These are phyloP conservation scores for Euphorbia celastroides DNA, from an alignment of 441 rosid species.

Conservation along the genomic window DNA sequence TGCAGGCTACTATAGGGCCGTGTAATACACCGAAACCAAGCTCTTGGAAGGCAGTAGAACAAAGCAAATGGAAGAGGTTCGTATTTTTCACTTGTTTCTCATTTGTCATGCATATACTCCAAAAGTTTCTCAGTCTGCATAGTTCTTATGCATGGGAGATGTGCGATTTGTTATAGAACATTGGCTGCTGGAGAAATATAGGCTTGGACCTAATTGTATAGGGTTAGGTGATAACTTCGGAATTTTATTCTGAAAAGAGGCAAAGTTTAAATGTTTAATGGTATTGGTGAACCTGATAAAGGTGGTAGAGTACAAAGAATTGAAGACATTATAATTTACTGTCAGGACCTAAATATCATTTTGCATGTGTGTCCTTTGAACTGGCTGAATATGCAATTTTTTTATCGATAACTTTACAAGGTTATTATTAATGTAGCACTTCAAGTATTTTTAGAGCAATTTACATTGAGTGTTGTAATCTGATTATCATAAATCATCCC, in stretches of 20 bases:
- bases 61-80: conserved; percentile 96
- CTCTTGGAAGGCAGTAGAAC: conserved; percentile 95
- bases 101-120: background rate
- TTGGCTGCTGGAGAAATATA: background rate
- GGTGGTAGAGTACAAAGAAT: background rate
- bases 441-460: background rate
- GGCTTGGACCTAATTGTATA: background rate
- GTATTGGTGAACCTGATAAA: background rate
- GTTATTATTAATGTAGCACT: background rate
- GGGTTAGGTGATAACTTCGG: background rate
- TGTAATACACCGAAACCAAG: conserved; percentile 86
- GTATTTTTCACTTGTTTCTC: conserved; percentile 12
- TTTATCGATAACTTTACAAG: background rate
- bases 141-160: background rate
- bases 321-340: background rate
- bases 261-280: background rate
- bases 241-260: background rate
- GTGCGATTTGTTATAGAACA: background rate
- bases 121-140: background rate
- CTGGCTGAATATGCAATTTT: background rate
- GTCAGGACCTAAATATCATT: background rate
- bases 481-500: background rate
- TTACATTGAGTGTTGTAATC: background rate
- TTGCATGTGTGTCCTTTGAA: background rate
- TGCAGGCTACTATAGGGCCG: conserved; percentile 85